phyloP scores from a whole-genome alignment of 2,329 filamentous ascomycete genomes.

The Claviceps pusilla region DNA sequence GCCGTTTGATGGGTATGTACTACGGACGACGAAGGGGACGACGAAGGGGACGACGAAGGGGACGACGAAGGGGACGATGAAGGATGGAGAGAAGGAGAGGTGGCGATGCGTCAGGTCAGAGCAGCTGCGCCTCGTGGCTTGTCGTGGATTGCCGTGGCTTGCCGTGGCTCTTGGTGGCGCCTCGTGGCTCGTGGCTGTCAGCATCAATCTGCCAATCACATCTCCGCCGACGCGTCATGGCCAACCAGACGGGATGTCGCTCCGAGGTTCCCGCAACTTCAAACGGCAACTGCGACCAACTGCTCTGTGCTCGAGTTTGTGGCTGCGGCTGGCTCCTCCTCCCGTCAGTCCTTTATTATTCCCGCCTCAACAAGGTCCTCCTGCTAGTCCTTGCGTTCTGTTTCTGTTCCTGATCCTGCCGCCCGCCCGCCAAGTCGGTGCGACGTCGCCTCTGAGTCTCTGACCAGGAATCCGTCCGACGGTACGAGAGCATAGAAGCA shows the following conservation, averaged over 20 bases:
- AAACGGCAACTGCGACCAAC: no score
- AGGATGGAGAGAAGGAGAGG: no score
- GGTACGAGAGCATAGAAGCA: constrained; percentile 4
- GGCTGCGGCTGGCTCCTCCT: not conserved
- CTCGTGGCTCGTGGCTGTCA: not conserved
- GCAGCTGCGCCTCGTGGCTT: not conserved
- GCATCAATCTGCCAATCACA: no score
- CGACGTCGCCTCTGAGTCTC: constrained; percentile 1
- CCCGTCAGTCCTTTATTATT: not conserved
- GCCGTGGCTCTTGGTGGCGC: no score
- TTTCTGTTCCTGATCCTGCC: not conserved
- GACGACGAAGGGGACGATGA: no score
- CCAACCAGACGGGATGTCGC: no score
- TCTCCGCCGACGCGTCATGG: no score
- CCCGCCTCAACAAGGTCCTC: not conserved
- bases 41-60: no score
- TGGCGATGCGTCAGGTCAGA: no score
- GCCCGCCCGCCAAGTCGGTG: constrained; percentile 5
- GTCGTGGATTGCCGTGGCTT: no score
- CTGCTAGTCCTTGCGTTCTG: not conserved
- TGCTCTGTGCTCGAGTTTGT: not conserved
- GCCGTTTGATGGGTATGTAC: not conserved
- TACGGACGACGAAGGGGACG: no score
- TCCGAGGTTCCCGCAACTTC: no score
- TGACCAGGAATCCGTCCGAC: constrained; percentile 5